Evolutionary conservation across 208 protist genomes (phyloP).

Genomic region (Novymonas esmeraldas): DNA sequence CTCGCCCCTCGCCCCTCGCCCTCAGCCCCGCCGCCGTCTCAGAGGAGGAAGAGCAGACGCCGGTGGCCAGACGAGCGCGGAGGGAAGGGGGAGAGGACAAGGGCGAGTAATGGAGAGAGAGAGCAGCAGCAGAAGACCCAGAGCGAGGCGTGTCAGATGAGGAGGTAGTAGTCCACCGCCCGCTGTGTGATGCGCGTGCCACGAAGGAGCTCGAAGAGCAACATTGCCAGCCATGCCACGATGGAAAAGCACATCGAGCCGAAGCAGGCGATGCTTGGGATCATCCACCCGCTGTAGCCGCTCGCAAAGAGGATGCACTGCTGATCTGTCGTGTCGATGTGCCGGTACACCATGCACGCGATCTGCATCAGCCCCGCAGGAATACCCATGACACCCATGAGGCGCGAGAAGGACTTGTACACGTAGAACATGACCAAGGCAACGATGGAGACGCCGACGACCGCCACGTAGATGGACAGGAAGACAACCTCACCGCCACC

Average conservation of each 20-base stretch:
- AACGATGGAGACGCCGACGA: slow-evolving; percentile 32
- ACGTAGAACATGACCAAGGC: slow-evolving; percentile 32
- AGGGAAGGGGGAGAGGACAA: no score
- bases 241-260: slow-evolving; percentile 45
- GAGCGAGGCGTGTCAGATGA: slow-evolving; percentile 7
- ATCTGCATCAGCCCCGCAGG: slow-evolving; percentile 46
- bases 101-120: no score
- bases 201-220: slow-evolving; percentile 35
- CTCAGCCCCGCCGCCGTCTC: no score
- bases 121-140: no score
- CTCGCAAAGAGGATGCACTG: slow-evolving; percentile 35
- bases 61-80: no score
- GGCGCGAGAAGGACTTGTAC: slow-evolving; percentile 37
- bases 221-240: slow-evolving; percentile 37
- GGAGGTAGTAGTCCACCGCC: slow-evolving; percentile 50
- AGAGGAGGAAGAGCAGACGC: no score
- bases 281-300: slow-evolving; percentile 28
- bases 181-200: slow-evolving; percentile 35
- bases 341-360: slow-evolving; percentile 35
- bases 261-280: slow-evolving; percentile 46
- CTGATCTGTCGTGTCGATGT: background rate
- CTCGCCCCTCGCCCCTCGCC: no score
- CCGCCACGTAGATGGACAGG: slow-evolving; percentile 39
- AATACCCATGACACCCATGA: slow-evolving; percentile 35
- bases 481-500: slow-evolving; percentile 22